A percentile compares a stretch with the other conserved stretches of the same genome.
Evolutionary conservation across 2,329 filamentous ascomycete species (phyloP).

Genomic region (Beauveria asiatica): DNA sequence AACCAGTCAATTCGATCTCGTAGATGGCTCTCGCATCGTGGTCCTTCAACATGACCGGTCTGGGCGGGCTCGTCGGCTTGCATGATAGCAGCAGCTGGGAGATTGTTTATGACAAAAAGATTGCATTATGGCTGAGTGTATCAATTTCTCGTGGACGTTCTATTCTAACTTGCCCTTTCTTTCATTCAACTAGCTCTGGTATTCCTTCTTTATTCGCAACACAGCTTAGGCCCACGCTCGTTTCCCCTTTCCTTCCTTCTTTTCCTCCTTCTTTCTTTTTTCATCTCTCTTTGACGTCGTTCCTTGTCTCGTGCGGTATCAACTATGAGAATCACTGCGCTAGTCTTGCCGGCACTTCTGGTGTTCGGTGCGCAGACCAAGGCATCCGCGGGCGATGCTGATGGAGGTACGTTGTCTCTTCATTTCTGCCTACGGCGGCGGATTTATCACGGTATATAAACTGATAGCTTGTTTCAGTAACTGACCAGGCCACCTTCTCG

Average conservation of each 20-base stretch:
- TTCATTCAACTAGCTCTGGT: not conserved
- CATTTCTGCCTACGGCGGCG: not conserved
- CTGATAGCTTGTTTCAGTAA: not conserved
- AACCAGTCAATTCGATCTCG: not conserved
- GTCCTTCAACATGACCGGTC: not conserved
- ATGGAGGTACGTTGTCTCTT: not conserved
- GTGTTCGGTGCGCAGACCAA: not conserved
- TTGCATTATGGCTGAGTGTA: not conserved
- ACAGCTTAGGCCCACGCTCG: not conserved
- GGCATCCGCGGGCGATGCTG: not conserved
- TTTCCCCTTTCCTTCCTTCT: not conserved
- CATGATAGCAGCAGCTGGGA: not conserved
- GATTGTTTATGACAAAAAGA: not conserved
- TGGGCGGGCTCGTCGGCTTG: not conserved
- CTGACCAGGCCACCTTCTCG: not conserved
- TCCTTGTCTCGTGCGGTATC: not conserved
- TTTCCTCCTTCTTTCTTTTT: not conserved
- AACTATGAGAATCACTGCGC: not conserved
- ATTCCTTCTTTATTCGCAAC: not conserved
- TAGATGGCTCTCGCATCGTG: not conserved
- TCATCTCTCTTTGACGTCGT: not conserved
- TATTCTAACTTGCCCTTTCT: not conserved
- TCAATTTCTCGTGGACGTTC: not conserved
- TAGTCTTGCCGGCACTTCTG: not conserved
- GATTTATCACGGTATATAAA: not conserved